Conservation (phyloP, 2,329 filamentous ascomycete species). For the Amauroascus niger region DNA sequence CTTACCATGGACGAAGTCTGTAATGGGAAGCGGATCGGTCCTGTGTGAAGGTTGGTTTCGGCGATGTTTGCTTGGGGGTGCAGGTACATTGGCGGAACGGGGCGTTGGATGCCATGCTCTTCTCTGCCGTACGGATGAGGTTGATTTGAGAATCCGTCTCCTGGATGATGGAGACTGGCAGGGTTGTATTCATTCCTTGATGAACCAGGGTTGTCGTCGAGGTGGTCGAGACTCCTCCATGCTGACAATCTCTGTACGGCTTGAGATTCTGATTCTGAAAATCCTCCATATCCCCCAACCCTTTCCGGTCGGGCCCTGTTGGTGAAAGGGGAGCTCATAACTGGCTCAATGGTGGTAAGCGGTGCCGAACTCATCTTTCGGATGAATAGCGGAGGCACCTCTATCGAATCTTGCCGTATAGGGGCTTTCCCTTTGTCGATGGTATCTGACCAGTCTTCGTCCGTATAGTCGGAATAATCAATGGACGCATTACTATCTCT, state of each 20-base stretch:
- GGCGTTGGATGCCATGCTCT: background rate
- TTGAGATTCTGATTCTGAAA: background rate
- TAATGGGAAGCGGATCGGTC: background rate
- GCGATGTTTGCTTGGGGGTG: background rate
- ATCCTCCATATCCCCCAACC: slow-evolving; percentile 7
- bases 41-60: background rate
- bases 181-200: background rate
- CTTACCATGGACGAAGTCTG: background rate
- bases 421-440: background rate
- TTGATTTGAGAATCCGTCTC: too few relatives aligned
- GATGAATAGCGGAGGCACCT: slow-evolving; percentile 1
- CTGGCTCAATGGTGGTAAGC: background rate
- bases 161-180: too few relatives aligned
- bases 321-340: background rate
- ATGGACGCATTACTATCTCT: background rate
- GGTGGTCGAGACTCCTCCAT: background rate
- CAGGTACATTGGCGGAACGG: background rate
- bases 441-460: too few relatives aligned
- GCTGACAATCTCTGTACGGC: background rate
- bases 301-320: background rate
- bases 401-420: background rate
- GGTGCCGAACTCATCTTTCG: slow-evolving; percentile 4
- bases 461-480: too few relatives aligned
- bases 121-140: background rate
- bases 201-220: background rate